A percentile compares a stretch with the other conserved stretches of the same genome.
These are phyloP conservation scores for Globisporangium ultimum DNA, from an alignment of 352 stramenopile genomes.

Conservation along the genomic window DNA sequence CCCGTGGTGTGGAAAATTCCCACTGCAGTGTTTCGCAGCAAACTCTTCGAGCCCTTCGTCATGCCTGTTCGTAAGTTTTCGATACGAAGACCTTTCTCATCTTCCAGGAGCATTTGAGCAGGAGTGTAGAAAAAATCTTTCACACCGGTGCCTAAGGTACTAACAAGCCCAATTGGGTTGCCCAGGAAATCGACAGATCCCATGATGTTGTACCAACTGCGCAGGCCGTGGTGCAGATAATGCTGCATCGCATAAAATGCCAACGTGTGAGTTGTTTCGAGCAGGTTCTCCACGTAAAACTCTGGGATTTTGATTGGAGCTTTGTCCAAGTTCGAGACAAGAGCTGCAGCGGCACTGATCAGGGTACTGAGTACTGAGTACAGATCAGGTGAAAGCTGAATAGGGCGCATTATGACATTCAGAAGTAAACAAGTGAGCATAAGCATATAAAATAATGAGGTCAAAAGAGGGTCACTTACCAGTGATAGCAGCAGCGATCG, in stretches of 20 bases:
- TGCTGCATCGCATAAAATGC: slow-evolving; percentile 86
- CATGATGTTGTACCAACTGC: slow-evolving; percentile 87
- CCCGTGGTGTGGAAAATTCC: slow-evolving; percentile 89
- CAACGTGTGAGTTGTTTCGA: slow-evolving; percentile 84
- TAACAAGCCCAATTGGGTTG: slow-evolving; percentile 89
- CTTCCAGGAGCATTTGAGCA: slow-evolving; percentile 89
- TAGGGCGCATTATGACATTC: background rate
- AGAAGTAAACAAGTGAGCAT: background rate
- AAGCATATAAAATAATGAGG: background rate
- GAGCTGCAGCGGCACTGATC: slow-evolving; percentile 72
- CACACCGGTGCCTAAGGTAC: slow-evolving; percentile 85
- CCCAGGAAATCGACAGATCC: slow-evolving; percentile 89
- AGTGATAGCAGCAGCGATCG: slow-evolving; percentile 78
- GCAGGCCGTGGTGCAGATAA: slow-evolving; percentile 79
- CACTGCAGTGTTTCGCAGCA: slow-evolving; percentile 83
- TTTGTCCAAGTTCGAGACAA: slow-evolving; percentile 85
- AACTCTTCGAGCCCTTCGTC: slow-evolving; percentile 86
- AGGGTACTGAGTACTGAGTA: slow-evolving; percentile 74
- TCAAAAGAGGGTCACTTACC: slow-evolving; percentile 20
- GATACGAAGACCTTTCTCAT: slow-evolving; percentile 83
- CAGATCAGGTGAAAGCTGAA: slow-evolving; percentile 73
- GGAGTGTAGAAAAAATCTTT: slow-evolving; percentile 96
- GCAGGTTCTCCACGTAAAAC: slow-evolving; percentile 87
- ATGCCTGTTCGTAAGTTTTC: slow-evolving; percentile 85
- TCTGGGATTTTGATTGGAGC: slow-evolving; percentile 86